phyloP scores from a whole-genome alignment of 129 eudicot genomes.

The Pittosporum tobira region DNA sequence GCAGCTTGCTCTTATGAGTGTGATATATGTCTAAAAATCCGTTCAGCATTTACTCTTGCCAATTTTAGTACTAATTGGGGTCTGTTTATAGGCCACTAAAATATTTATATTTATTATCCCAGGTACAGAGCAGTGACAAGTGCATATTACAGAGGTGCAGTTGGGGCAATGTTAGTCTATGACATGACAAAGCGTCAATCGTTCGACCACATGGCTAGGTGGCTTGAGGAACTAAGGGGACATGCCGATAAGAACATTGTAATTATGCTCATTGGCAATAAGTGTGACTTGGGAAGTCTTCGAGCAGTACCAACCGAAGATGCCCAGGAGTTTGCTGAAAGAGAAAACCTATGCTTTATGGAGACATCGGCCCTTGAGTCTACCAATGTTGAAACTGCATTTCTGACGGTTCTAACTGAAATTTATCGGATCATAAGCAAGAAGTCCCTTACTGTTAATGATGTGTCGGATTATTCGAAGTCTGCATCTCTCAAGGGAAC shows the following conservation, averaged over 20 bases:
- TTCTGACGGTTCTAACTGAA: conserved; percentile 6
- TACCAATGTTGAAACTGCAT: conserved; percentile 10
- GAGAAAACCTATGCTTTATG: conserved; percentile 21
- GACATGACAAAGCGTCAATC: conserved; percentile 30
- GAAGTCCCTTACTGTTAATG: conserved; percentile 6
- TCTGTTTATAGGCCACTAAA: too few relatives aligned
- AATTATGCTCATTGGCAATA: conserved; percentile 25
- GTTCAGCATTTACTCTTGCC: background rate
- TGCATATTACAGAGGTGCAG: conserved; percentile 32
- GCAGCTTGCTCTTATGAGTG: too few relatives aligned
- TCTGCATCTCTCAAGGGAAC: background rate
- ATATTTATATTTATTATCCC: too few relatives aligned
- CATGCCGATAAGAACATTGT: too few relatives aligned
- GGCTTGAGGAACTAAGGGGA: conserved; percentile 33
- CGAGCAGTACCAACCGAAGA: conserved; percentile 26
- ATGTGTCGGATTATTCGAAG: background rate
- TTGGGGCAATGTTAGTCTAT: conserved; percentile 31
- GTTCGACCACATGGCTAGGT: conserved; percentile 29
- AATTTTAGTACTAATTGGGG: background rate
- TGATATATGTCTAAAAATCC: background rate
- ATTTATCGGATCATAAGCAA: conserved; percentile 11
- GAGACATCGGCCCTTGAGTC: conserved; percentile 22
- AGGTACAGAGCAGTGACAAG: conserved; percentile 38
- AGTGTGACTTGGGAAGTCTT: conserved; percentile 20
- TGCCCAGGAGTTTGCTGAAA: conserved; percentile 26